Evolutionary conservation across 140 eudicot species (phyloP), one percentile per base, ranked within the genome.

Genomic region (Stevia rebaudiana): DNA sequence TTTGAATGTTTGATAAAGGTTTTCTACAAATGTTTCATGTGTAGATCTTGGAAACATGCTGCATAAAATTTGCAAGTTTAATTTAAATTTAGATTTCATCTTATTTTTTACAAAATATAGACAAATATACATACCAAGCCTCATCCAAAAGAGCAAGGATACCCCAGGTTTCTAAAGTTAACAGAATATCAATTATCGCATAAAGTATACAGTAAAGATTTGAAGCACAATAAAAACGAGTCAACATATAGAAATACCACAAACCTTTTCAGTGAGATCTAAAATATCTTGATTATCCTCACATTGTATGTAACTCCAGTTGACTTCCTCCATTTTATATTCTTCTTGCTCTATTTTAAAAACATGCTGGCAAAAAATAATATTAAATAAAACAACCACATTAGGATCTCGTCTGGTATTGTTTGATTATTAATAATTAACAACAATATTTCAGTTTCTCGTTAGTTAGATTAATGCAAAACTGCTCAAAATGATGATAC

Each of bases 341-440:
- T 91, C 96, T 83, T 91, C 98, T 81, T 91, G 98, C 74, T 91
- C 98, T 96, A 91, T 87, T 68, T 87, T 91, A 75, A 91, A 91
- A 61, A 91, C 98, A 64, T 91, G 98, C 98, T 91, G 98, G 65
- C 51, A 82, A 67, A 13, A 61, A 39, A 61, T 46, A n/a, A n/a
- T 7, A 59, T 61, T 15, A 65, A 44, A 44, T 43, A 52, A 50
- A 47, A 10, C 63, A 52, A 67, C 66, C 64, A 63, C 40, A 55
- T 61, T 48, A 63, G 54, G 35, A 39, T 58, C 33, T 8, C 37
- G 25, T 33, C 33, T 19, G 24, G 51, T 70, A 36, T 23, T 72
- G 46, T 23, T 33, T 55, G 49, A 0, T 63, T 5, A 0, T 63
- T 5, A 1, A 63, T 19, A 24, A 50, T 15, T 25, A 36, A 59